Evolutionary conservation across 495 filamentous ascomycete species (phyloP).

Genomic region (Aspergillus indologenus): DNA sequence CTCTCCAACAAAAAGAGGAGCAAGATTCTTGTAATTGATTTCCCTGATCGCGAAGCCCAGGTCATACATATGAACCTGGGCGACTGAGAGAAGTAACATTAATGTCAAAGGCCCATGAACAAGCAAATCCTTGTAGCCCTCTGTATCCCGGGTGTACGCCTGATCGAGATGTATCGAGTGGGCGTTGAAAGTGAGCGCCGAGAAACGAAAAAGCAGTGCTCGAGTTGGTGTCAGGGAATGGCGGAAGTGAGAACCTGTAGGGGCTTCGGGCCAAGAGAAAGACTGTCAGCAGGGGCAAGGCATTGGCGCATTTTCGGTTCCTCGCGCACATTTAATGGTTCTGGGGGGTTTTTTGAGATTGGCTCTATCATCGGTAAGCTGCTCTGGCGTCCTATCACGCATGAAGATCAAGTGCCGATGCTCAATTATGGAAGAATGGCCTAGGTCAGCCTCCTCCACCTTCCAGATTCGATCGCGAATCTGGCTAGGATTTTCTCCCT

Average conservation of each 20-base stretch:
- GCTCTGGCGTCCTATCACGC: slow-evolving; percentile 40
- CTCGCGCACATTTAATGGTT: slow-evolving; percentile 37
- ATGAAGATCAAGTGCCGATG: slow-evolving; percentile 61
- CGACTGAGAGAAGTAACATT: slow-evolving; percentile 64
- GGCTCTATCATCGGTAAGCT: slow-evolving; percentile 29
- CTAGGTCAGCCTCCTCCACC: slow-evolving; percentile 34
- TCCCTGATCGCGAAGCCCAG: slow-evolving; percentile 33
- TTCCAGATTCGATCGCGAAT: slow-evolving; percentile 45
- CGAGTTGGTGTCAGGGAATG: slow-evolving; percentile 60
- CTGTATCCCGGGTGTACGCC: slow-evolving; percentile 61
- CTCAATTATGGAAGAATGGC: slow-evolving; percentile 47
- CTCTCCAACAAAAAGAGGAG: slow-evolving; percentile 74
- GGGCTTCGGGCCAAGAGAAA: slow-evolving; percentile 24
- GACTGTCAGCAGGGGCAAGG: slow-evolving; percentile 18
- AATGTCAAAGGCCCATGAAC: slow-evolving; percentile 86
- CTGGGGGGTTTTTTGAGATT: slow-evolving; percentile 27
- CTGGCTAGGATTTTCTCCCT: slow-evolving; percentile 32
- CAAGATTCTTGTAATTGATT: slow-evolving; percentile 79
- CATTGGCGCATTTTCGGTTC: slow-evolving; percentile 5
- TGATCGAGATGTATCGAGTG: slow-evolving; percentile 83
- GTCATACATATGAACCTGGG: slow-evolving; percentile 49
- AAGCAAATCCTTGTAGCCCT: slow-evolving; percentile 71
- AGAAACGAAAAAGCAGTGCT: slow-evolving; percentile 77
- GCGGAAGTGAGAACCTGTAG: slow-evolving; percentile 51
- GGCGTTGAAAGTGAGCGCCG: slow-evolving; percentile 80